A percentile compares a stretch with the other conserved stretches of the same genome.
These are phyloP conservation scores for Nemania diffusa DNA, from an alignment of 2,329 filamentous ascomycete genomes.

Conservation along the genomic window DNA sequence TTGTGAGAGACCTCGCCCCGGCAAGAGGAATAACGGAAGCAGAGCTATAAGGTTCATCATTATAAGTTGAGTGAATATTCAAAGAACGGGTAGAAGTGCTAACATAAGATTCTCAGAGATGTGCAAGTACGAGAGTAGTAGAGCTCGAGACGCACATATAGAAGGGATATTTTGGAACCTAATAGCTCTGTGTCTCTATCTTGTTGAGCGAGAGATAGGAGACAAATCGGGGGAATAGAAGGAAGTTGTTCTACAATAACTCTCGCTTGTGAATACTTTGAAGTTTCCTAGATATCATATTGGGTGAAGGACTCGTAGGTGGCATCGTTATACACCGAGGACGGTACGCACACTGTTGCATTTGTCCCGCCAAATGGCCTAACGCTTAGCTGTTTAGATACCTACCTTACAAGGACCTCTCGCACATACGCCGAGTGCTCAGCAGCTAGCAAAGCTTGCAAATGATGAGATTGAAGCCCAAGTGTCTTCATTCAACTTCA, in stretches of 20 bases:
- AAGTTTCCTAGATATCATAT: not conserved
- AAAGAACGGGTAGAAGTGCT: not conserved
- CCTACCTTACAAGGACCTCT: not conserved
- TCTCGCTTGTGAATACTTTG: not conserved
- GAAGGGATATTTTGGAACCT: not conserved
- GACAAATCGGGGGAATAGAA: not conserved
- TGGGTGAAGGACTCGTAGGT: not conserved
- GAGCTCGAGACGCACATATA: not conserved
- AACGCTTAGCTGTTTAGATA: not conserved
- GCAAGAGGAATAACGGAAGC: not conserved
- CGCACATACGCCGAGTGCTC: not conserved
- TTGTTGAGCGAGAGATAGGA: not conserved
- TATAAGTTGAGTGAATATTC: not conserved
- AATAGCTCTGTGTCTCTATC: not conserved
- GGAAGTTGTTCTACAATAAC: not conserved
- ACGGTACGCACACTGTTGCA: not conserved
- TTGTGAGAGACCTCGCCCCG: not conserved
- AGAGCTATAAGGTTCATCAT: constrained; percentile 5
- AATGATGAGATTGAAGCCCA: not conserved
- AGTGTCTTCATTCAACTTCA: not conserved
- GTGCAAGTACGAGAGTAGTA: not conserved
- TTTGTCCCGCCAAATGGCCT: not conserved
- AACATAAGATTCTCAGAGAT: not conserved
- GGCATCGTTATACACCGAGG: not conserved
- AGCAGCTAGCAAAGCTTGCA: not conserved